Evolutionary conservation across 1,284 basidiomycete genomes (phyloP), one percentile per base, ranked within the genome.

Genomic region (Amylostereum chailletii): DNA sequence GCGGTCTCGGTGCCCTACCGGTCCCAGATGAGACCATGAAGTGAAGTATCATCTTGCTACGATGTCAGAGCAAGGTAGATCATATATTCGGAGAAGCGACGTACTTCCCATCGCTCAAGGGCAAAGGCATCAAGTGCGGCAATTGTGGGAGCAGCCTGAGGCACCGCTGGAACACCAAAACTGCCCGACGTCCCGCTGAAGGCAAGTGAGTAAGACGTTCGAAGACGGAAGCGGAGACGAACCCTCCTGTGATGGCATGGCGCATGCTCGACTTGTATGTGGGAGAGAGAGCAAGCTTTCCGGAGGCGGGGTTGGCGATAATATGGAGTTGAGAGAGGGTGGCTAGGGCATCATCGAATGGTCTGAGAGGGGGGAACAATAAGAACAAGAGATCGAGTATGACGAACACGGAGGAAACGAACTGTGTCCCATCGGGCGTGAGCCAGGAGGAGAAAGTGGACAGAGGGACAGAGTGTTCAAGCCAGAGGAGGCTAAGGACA

Each of bases 21-120:
- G 81, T 88, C 5, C 88, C 88, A 31, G 92, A 94, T 2, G 94
- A 94, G 1, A 99, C 96, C 94, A 99, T 97, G 65, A 91, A 99
- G 67, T 98, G 94, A 47, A 98, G 75, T 58, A 99, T 96, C 0
- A 90, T 92, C 91, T 92, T 57, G n/a, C 42, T 45, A 43, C 39
- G 27, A 26, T 19, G 19, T 19, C 19, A 19, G 19, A 19, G 19
- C 51, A 34, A 49, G 50, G 36, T 27, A 29, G 32, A 31, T 34
- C 27, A 39, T 49, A 42, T 30, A 48, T 46, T 52, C 41, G 38
- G 33, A 42, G 30, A 34, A 41, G 34, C 43, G 39, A 64, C 76
- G 55, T 58, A 89, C 91, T 79, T 99, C 96, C 94, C 96, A 99
- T 51, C 90, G 81, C 56, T 91, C 86, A 37, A 94, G 75, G 1